Percentiles rank a stretch among this genome's conserved stretches.
These are phyloP conservation scores for Ceratocystis cubensis DNA, from an alignment of 2,329 filamentous ascomycete species.

Conservation along the genomic window DNA sequence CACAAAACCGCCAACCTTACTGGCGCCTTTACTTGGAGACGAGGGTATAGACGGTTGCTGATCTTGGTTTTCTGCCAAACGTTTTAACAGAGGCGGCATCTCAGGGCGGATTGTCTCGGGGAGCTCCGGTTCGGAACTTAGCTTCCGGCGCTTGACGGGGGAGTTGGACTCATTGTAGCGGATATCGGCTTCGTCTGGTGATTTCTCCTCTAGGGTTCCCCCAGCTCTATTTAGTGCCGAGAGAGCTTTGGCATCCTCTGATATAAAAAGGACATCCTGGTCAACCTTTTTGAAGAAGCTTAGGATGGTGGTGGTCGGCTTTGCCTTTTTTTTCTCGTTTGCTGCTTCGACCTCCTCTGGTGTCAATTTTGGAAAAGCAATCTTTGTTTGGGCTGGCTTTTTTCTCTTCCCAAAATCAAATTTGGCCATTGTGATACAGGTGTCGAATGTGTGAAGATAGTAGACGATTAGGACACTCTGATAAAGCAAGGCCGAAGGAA, in stretches of 20 bases:
- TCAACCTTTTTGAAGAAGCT: slow-evolving; percentile 64
- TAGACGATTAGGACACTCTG: background rate
- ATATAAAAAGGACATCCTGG: slow-evolving; percentile 22
- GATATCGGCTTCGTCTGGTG: slow-evolving; percentile 6
- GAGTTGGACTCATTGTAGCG: slow-evolving; percentile 22
- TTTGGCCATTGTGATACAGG: slow-evolving; percentile 11
- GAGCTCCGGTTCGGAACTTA: slow-evolving; percentile 26
- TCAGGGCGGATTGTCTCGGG: background rate
- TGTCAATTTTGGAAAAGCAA: slow-evolving; percentile 19
- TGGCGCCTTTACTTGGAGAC: slow-evolving; percentile 22
- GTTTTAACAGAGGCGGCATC: background rate
- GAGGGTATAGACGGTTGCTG: slow-evolving; percentile 20
- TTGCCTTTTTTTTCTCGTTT: slow-evolving; percentile 29
- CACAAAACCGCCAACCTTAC: slow-evolving; percentile 37
- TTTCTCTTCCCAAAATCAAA: slow-evolving; percentile 20
- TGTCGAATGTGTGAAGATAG: background rate
- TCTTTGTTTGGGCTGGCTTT: slow-evolving; percentile 19
- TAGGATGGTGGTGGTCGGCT: slow-evolving; percentile 53
- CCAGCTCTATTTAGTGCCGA: slow-evolving; percentile 29
- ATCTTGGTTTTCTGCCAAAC: background rate
- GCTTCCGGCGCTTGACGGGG: slow-evolving; percentile 34
- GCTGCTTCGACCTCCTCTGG: slow-evolving; percentile 17
- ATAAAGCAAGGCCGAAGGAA: background rate
- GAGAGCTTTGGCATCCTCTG: slow-evolving; percentile 22
- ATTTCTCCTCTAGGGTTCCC: slow-evolving; percentile 26